Evolutionary conservation across 2,329 filamentous ascomycete genomes (phyloP).

Genomic region (Helotiales sp.): DNA sequence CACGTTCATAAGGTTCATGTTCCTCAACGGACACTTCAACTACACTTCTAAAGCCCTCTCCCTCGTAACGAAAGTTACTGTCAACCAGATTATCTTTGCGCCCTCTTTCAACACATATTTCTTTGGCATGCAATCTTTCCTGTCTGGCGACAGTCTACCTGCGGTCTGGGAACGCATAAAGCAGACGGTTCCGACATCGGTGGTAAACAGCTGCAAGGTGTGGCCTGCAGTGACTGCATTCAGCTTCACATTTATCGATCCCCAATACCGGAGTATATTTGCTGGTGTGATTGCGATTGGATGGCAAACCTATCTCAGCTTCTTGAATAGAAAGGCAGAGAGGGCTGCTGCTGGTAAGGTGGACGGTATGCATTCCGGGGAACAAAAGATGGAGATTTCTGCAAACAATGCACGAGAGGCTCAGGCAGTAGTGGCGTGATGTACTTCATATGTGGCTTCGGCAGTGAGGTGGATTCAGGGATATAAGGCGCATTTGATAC

Average conservation of each 20-base stretch:
- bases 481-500: background rate
- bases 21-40: constrained; percentile 82
- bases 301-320: constrained; percentile 91
- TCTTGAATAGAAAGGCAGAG: constrained; percentile 77
- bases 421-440: no score
- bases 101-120: constrained; percentile 85
- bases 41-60: constrained; percentile 74
- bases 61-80: constrained; percentile 74
- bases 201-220: constrained; percentile 80
- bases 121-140: constrained; percentile 77
- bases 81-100: constrained; percentile 83
- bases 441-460: no score
- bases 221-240: constrained; percentile 90
- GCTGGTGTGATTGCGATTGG: constrained; percentile 79
- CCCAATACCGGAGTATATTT: constrained; percentile 82
- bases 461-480: no score
- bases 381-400: background rate
- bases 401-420: background rate
- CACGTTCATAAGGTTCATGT: constrained; percentile 68
- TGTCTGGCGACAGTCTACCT: constrained; percentile 67
- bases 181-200: constrained; percentile 76
- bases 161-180: constrained; percentile 74
- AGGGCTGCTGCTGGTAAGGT: constrained; percentile 47
- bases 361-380: background rate
- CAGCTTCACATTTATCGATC: constrained; percentile 80